Evolutionary conservation across 805 yeast species (phyloP), one percentile per base, ranked within the genome.

Genomic region (Candida ficus): DNA sequence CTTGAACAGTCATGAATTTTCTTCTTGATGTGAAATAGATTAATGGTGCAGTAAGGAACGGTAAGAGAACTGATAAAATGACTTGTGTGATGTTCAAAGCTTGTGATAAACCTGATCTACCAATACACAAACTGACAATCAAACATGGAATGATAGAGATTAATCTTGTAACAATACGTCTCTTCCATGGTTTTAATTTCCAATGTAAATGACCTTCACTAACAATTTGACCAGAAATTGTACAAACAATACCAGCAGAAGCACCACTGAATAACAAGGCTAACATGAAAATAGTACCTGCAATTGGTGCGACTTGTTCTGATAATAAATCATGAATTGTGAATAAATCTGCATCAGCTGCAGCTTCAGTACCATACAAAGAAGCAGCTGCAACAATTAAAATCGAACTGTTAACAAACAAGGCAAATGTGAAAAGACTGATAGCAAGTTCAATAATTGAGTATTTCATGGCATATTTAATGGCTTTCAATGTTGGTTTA

Each of bases 151-250:
- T 58, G 27, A 90, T 82, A 1, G 95, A 79, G 32, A 90, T 80
- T 7, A 75, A 63, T 55, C 97, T 73, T 0, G 96, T 90, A 10
- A 80, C 68, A 9, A 90, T 56, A 48, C 96, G 70, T 57, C 96
- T 73, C 37, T 81, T 54, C 85, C 95, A 82, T 4, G 96, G 96
- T 45, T 70, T 72, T 31, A 86, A 49, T 2, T 75, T 77, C 96
- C 96, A 89, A 39, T 80, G 74, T 29, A 90, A 66, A 54, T 86
- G 91, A 1, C 97, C 97, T 59, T 90, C 97, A 50, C 88, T 76
- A 3, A 90, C 96, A 51, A 90, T 80, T 61, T 90, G 95, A 9
- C 96, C 96, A 0, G 95, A 87, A 65, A 90, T 83, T 0, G 97
- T 90, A 59, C 96, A 89, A 3, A 89, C 90, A 32, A 90, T 78